Percentiles rank a stretch among this genome's conserved stretches.
Conservation (phyloP, 2,329 filamentous ascomycete species). For the Aspergillus pseudoglaucus region DNA sequence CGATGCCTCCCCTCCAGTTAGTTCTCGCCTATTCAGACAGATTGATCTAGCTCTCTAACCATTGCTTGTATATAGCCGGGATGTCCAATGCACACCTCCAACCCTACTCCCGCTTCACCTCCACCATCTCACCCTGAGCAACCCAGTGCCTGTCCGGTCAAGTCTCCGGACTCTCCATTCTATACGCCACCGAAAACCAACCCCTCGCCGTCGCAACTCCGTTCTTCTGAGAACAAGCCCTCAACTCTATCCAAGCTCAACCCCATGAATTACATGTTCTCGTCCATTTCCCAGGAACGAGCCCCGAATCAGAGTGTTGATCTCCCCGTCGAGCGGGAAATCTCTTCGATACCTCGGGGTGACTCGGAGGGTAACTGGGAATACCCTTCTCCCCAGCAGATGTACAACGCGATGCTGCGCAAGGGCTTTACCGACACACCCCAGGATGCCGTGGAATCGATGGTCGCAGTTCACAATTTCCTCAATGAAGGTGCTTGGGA, state of each 20-base stretch:
- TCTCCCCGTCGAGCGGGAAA: constrained; percentile 74
- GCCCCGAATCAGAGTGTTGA: constrained; percentile 64
- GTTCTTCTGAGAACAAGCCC: constrained; percentile 16
- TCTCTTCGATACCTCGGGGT: constrained; percentile 85
- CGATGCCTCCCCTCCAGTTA: constrained; percentile 51
- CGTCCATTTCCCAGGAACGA: constrained; percentile 71
- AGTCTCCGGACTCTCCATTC: constrained; percentile 47
- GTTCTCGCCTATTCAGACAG: constrained; percentile 13
- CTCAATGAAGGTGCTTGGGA: constrained; percentile 95
- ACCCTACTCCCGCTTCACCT: constrained; percentile 23
- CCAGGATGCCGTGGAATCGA: constrained; percentile 84
- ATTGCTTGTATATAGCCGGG: constrained; percentile 45
- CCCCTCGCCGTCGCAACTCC: constrained; percentile 25
- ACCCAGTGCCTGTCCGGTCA: constrained; percentile 39
- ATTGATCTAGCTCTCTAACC: constrained; percentile 11
- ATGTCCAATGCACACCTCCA: constrained; percentile 62
- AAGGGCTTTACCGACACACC: constrained; percentile 96
- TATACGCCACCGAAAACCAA: constrained; percentile 29
- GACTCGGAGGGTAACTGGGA: constrained; percentile 76
- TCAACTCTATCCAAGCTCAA: constrained; percentile 62
- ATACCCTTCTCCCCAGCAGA: constrained; percentile 96
- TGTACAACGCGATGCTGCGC: constrained; percentile 96
- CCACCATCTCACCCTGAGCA: constrained; percentile 20
- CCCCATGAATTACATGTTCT: constrained; percentile 93
- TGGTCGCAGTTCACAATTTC: constrained; percentile 98